Base-by-base conservation (phyloP, 2,329 filamentous ascomycete genomes). In the Botrytis fragariae region DNA sequence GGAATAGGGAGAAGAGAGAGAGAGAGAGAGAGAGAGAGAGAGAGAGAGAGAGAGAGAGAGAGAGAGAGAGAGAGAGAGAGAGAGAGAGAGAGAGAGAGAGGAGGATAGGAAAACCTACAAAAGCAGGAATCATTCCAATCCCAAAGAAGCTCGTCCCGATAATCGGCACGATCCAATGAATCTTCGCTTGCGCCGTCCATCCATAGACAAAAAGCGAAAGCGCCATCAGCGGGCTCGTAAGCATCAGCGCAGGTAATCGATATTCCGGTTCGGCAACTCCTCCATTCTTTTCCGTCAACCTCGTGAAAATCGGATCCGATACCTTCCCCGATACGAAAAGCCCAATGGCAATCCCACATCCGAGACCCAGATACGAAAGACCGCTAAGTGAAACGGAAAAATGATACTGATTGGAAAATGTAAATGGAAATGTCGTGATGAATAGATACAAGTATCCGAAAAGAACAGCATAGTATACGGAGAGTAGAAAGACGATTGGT, bases 201-300 rank as follows among this genome's bases (percentile, higher is more conserved):
- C 84, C 84, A 74, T 85, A 86, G 20, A 84, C 81, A 75, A 86
- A 86, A 51, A 86, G 79, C 0, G 82, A 81, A 20, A 83, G 77
- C 0, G 85, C 84, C 22, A 86, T 83, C 10, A 60, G 20, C n/a
- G 74, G 73, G n/a, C 60, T 84, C 60, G 16, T 81, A 69, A 37
- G 81, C 80, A 62, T 82, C 62, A 84, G 81, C 0, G 83, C 79
- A 0, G 83, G 83, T 0, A 86, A 78, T 0, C 85, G 81, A 79
- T 83, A 78, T 74, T 85, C 84, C 1, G 84, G 83, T 70, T 70
- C 54, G 8, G 62, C 44, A 14, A 48, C 42, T 14, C 71, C 62
- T 1, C 73, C 68, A 29, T 83, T 80, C 5, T 85, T 83, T 67
- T 87, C 87, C 1, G 86, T 86, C 1, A 82, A 82, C 16, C 18